These are phyloP conservation scores for Raffaelea deltoideospora DNA, from an alignment of 2,329 filamentous ascomycete species.

Conservation along the genomic window DNA sequence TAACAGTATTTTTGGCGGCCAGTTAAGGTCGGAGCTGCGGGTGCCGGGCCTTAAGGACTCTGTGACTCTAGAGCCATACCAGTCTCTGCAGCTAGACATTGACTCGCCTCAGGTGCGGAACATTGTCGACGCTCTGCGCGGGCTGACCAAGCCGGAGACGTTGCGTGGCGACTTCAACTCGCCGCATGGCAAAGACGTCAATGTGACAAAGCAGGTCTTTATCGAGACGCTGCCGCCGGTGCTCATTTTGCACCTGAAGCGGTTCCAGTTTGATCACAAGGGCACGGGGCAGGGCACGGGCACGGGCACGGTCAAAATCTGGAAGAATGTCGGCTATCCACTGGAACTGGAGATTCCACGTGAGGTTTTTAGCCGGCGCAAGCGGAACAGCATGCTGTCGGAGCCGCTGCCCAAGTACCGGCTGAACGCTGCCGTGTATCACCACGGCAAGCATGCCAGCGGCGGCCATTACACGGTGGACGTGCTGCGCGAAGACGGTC, in stretches of 20 bases:
- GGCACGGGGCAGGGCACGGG: no score
- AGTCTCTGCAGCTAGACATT: constrained; percentile 89
- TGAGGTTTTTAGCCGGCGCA: constrained; percentile 69
- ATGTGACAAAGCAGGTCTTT: constrained; percentile 84
- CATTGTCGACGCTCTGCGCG: constrained; percentile 80
- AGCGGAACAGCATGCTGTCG: constrained; percentile 47
- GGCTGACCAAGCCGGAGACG: constrained; percentile 68
- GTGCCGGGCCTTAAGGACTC: constrained; percentile 80
- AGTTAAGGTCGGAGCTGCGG: constrained; percentile 75
- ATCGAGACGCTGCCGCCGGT: constrained; percentile 86
- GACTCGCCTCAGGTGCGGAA: constrained; percentile 74
- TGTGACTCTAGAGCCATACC: constrained; percentile 84
- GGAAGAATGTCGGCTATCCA: constrained; percentile 95
- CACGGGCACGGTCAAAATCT: constrained; percentile 86
- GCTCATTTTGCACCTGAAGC: constrained; percentile 87
- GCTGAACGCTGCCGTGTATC: constrained; percentile 83
- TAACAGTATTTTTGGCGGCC: constrained; percentile 87
- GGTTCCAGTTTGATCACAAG: constrained; percentile 86
- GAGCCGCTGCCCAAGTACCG: constrained; percentile 68
- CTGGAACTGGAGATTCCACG: constrained; percentile 86
- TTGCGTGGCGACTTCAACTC: constrained; percentile 76
- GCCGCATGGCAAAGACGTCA: constrained; percentile 57
- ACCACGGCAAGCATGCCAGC: constrained; percentile 92
- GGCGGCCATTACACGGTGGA: constrained; percentile 98
- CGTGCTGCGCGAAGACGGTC: constrained; percentile 82